Evolutionary conservation across 2,329 filamentous ascomycete species (phyloP), one percentile per base, ranked within the genome.

Genomic region (Trichoderma sp.): DNA sequence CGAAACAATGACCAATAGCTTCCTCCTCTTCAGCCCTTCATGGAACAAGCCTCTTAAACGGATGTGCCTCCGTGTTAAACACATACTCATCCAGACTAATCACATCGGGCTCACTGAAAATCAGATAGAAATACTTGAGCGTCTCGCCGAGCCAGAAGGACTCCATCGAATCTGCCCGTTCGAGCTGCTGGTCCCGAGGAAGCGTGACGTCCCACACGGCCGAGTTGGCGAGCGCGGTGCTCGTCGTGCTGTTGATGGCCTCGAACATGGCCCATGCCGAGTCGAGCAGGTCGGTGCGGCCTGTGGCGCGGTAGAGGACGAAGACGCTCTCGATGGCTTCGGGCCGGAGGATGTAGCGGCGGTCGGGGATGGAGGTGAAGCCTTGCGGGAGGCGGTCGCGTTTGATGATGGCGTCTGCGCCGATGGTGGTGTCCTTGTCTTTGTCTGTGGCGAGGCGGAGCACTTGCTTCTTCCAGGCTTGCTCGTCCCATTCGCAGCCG

Each of bases 101-200:
- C 21, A 88, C 72, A 14, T 85, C 82, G 2, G 88, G 86, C 54
- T 90, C 85, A n/a, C 85, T 86, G 73, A 92, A 93, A 30, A 92
- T 84, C 52, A 93, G 75, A 71, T 90, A 93, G 63, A 92, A 92
- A 70, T 93, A 93, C 79, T 93, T 93, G 70, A 93, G 79, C 32
- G 90, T 93, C 81, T 93, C 90, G 0, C 87, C 87, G 73, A 90
- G 81, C 89, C 90, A 93, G 75, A 92, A 92, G 69, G 76, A 76
- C 79, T 92, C 87, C 87, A 90, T 90, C n/a, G 85, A 85, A 74
- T 93, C 89, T 43, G 81, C 77, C 69, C 80, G 78, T 54, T 81
- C 70, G 0, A 78, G 75, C 60, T 75, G 72, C 21, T 77, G 77
- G 1, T 69, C 72, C 18, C 7, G 1, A 0, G 73, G 68, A 5